These are phyloP conservation scores for Ogataea kodamae DNA, from an alignment of 805 yeast genomes.

Conservation along the genomic window DNA sequence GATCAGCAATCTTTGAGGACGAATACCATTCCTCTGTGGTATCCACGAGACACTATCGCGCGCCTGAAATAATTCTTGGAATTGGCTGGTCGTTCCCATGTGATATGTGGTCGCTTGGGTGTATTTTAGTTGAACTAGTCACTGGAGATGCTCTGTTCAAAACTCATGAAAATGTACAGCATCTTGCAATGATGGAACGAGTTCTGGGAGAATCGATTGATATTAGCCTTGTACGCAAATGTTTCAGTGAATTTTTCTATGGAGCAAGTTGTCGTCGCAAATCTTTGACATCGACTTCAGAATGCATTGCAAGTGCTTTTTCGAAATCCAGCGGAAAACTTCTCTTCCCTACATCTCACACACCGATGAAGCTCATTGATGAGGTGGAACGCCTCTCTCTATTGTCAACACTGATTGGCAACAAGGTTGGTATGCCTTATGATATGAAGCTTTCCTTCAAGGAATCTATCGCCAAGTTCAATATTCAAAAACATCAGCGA, in stretches of 20 bases:
- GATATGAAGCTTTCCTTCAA: slow-evolving; percentile 22
- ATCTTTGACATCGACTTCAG: slow-evolving; percentile 13
- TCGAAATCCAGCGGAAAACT: slow-evolving; percentile 30
- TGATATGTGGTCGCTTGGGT: slow-evolving; percentile 96
- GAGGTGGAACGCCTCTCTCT: slow-evolving; percentile 33
- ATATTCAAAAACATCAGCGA: slow-evolving; percentile 39
- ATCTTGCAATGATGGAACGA: slow-evolving; percentile 90
- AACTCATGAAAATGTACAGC: slow-evolving; percentile 93
- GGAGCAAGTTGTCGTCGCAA: slow-evolving; percentile 18
- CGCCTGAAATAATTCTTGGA: slow-evolving; percentile 93
- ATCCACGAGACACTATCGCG: slow-evolving; percentile 93
- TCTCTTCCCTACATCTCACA: slow-evolving; percentile 35
- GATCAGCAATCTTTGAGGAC: slow-evolving; percentile 91
- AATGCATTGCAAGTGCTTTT: slow-evolving; percentile 31
- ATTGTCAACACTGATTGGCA: slow-evolving; percentile 29
- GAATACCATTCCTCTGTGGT: slow-evolving; percentile 92
- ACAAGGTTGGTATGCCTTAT: slow-evolving; percentile 30
- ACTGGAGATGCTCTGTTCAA: slow-evolving; percentile 94
- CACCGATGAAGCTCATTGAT: slow-evolving; percentile 35
- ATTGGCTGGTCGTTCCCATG: slow-evolving; percentile 97
- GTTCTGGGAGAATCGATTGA: slow-evolving; percentile 58
- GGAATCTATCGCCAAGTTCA: slow-evolving; percentile 25
- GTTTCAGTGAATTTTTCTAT: slow-evolving; percentile 27
- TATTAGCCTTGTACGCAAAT: slow-evolving; percentile 30
- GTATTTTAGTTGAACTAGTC: slow-evolving; percentile 83